phyloP scores from a whole-genome alignment of 768 basidiomycete genomes.

The Panus rudis region DNA sequence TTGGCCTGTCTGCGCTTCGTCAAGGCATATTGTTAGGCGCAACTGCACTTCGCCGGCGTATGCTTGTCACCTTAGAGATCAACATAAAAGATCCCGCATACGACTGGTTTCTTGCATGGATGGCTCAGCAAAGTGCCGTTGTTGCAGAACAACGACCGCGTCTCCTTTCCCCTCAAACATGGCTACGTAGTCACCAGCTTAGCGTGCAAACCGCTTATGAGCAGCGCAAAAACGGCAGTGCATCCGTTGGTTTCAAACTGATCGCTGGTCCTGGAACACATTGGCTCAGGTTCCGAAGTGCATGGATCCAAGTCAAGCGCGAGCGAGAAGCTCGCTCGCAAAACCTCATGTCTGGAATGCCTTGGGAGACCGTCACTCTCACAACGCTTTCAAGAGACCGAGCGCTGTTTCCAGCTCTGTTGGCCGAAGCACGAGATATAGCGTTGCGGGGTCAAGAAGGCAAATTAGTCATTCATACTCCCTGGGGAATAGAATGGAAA shows the following conservation, averaged over 20 bases:
- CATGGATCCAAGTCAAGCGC: slow-evolving; percentile 97
- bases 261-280: slow-evolving; percentile 95
- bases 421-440: slow-evolving; percentile 84
- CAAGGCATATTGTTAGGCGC: slow-evolving; percentile 63
- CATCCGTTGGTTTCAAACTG: slow-evolving; percentile 84
- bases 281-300: slow-evolving; percentile 81
- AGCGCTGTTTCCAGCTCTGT: slow-evolving; percentile 66
- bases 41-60: slow-evolving; percentile 72
- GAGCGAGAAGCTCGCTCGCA: slow-evolving; percentile 92
- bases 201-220: slow-evolving; percentile 92
- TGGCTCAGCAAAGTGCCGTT: slow-evolving; percentile 63
- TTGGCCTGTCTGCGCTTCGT: slow-evolving; percentile 71
- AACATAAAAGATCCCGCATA: slow-evolving; percentile 93
- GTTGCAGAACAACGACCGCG: slow-evolving; percentile 23
- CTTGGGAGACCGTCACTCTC: slow-evolving; percentile 96
- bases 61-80: slow-evolving; percentile 94
- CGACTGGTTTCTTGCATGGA: slow-evolving; percentile 96
- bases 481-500: slow-evolving; percentile 95
- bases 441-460: slow-evolving; percentile 85
- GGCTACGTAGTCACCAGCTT: slow-evolving; percentile 82
- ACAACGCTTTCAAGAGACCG: slow-evolving; percentile 90
- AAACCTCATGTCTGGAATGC: slow-evolving; percentile 84
- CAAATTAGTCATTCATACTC: slow-evolving; percentile 91
- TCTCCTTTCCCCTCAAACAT: slow-evolving; percentile 24
- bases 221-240: slow-evolving; percentile 85